These are phyloP conservation scores for Phytopythium kandeliae DNA, from an alignment of 352 stramenopile species.

Conservation along the genomic window DNA sequence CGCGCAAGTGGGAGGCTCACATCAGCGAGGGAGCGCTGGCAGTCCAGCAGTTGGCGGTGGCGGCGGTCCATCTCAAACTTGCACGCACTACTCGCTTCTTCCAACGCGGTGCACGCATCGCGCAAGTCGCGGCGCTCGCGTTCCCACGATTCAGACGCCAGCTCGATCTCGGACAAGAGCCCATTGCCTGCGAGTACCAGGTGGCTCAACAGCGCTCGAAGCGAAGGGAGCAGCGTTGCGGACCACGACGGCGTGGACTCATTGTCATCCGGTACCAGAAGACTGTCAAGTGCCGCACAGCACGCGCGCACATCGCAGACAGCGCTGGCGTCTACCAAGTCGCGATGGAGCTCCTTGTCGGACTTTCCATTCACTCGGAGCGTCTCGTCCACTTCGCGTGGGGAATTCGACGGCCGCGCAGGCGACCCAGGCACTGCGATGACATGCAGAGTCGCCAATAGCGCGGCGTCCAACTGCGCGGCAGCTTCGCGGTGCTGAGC, in stretches of 20 bases:
- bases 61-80: slow-evolving; percentile 30
- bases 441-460: background rate
- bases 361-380: no score
- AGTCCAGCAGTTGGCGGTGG: slow-evolving; percentile 19
- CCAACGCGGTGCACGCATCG: slow-evolving; percentile 19
- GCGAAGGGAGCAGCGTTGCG: background rate
- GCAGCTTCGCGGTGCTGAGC: background rate
- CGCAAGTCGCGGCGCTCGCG: slow-evolving; percentile 29
- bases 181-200: background rate
- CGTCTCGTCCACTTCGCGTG: no score
- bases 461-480: background rate
- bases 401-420: no score
- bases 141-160: slow-evolving; percentile 25
- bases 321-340: slow-evolving; percentile 10
- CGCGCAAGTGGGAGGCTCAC: slow-evolving; percentile 14
- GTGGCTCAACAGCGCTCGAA: slow-evolving; percentile 8
- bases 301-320: slow-evolving; percentile 14
- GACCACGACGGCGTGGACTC: slow-evolving; percentile 5
- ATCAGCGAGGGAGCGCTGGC: slow-evolving; percentile 18
- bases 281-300: slow-evolving; percentile 14
- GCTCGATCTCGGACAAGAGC: slow-evolving; percentile 8
- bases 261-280: slow-evolving; percentile 7
- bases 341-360: background rate
- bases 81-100: slow-evolving; percentile 25
- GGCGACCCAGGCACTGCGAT: background rate